Evolutionary conservation across 192 early-diverging fungal genomes (phyloP).

Genomic region (Podila epigama): DNA sequence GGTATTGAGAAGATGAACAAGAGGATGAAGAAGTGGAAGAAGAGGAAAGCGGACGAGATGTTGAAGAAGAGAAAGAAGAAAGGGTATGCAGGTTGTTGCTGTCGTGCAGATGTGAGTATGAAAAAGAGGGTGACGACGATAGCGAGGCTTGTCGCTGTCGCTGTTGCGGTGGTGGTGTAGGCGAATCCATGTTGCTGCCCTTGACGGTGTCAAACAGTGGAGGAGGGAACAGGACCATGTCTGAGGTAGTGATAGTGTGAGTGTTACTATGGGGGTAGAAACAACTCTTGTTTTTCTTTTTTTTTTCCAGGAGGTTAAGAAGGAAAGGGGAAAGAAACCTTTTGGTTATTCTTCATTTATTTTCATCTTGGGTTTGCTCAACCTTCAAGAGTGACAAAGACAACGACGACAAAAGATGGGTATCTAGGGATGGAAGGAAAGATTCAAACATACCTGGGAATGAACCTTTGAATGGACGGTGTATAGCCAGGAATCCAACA

Average conservation of each 20-base stretch:
- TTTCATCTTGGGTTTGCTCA: no score
- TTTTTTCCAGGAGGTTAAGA: no score
- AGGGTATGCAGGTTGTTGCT: no score
- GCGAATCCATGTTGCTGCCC: background rate
- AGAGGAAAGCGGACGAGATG: background rate
- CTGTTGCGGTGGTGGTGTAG: background rate
- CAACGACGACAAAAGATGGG: background rate
- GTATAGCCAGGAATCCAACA: no score
- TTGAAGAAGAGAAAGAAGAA: no score
- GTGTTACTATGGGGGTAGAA: no score
- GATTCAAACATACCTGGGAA: background rate
- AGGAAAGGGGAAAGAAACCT: no score
- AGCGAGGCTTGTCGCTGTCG: background rate
- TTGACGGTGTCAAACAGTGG: conserved; percentile 11
- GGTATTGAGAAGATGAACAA: background rate
- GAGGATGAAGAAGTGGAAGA: conserved; percentile 1
- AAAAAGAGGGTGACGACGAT: background rate
- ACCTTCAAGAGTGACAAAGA: background rate
- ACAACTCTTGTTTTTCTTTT: no score
- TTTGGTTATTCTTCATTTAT: no score
- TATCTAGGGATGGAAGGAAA: background rate
- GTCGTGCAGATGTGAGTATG: no score
- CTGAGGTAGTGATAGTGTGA: no score
- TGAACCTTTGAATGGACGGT: no score
- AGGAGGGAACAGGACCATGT: conserved; percentile 25